These are phyloP conservation scores for Pelargonium australe DNA, from an alignment of 441 rosid species.

Conservation along the genomic window DNA sequence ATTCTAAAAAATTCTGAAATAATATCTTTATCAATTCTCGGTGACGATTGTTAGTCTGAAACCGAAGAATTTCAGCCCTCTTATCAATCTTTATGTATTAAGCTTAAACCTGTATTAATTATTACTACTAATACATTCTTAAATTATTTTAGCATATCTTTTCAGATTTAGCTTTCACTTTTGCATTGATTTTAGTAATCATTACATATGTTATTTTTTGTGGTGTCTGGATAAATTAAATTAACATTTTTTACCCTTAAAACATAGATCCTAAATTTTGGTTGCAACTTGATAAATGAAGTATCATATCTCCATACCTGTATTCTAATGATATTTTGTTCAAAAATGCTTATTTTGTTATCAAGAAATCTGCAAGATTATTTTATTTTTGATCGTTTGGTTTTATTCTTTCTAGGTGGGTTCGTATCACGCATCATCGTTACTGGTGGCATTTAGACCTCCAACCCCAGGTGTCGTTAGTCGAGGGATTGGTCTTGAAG, in stretches of 20 bases:
- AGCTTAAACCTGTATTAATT: not conserved
- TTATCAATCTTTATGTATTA: not conserved
- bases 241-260: not conserved
- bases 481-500: slow-evolving; percentile 94
- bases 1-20: not conserved
- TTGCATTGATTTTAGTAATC: too few relatives aligned
- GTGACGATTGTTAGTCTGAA: not conserved
- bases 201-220: not conserved
- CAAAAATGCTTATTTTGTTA: not conserved
- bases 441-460: slow-evolving; percentile 83
- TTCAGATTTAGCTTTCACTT: not conserved
- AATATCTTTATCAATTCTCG: not conserved
- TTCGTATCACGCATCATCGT: slow-evolving; percentile 85
- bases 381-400: slow-evolving; percentile 5
- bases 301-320: not conserved
- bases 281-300: not conserved
- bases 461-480: slow-evolving; percentile 84
- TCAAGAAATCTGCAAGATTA: not conserved
- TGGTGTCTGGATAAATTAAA: not conserved
- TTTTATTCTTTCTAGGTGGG: slow-evolving; percentile 53
- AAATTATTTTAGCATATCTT: not conserved
- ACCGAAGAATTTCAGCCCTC: not conserved
- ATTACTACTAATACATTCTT: not conserved
- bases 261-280: not conserved
- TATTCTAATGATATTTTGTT: not conserved